phyloP scores from a whole-genome alignment of 139 green algal genomes.

The Mesotaenium endlicherianum region DNA sequence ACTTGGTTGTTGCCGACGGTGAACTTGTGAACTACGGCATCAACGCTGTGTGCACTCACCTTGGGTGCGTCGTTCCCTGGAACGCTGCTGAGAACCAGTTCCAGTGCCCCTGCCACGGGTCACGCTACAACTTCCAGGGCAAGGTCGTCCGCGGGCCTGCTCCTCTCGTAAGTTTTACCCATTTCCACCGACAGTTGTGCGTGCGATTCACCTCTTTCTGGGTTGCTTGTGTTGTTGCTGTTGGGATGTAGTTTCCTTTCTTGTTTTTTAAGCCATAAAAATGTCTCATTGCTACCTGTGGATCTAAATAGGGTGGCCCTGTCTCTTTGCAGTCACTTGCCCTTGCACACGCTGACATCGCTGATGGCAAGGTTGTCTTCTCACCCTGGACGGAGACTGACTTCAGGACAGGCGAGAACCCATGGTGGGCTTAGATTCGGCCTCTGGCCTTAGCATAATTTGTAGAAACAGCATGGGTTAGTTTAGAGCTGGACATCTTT shows the following conservation, averaged over 20 bases:
- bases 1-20: conserved; percentile 89
- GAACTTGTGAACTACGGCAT: conserved; percentile 89
- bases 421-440: conserved; percentile 82
- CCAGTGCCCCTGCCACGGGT: conserved; percentile 99
- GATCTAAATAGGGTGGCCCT: neutral
- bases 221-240: neutral
- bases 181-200: neutral
- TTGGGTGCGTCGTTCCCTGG: conserved; percentile 99
- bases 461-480: too few relatives aligned
- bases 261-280: neutral
- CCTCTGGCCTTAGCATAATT: too few relatives aligned
- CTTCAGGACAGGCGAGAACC: conserved; percentile 84
- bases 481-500: too few relatives aligned
- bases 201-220: neutral
- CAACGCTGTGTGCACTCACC: conserved; percentile 99
- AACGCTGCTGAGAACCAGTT: conserved; percentile 99
- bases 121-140: conserved; percentile 94
- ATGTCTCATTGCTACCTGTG: neutral
- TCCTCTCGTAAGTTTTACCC: conserved; percentile 66
- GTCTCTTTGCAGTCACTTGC: conserved; percentile 75
- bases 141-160: conserved; percentile 92
- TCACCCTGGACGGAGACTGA: conserved; percentile 95
- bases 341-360: conserved; percentile 82
- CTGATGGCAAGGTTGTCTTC: conserved; percentile 80
- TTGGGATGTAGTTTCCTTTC: neutral